These are phyloP conservation scores for Leccinellum rugosiceps DNA, from an alignment of 768 basidiomycete genomes.

Conservation along the genomic window DNA sequence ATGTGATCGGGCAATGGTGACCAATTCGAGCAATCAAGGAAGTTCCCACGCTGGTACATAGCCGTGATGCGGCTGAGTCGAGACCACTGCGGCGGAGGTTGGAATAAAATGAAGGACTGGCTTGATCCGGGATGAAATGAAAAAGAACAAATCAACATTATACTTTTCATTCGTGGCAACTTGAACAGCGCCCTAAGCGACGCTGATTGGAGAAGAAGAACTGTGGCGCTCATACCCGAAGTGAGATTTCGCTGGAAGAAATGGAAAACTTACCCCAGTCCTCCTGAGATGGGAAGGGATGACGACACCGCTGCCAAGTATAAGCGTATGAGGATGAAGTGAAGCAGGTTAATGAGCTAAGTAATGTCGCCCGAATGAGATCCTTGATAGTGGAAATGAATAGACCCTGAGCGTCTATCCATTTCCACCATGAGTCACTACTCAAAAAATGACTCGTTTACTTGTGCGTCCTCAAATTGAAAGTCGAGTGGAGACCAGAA, in stretches of 20 bases:
- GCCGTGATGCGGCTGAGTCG: background rate
- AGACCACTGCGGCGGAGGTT: background rate
- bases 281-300: conserved; percentile 9
- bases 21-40: conserved; percentile 13
- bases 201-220: background rate
- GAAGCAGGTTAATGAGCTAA: background rate
- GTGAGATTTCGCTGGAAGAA: conserved; percentile 3
- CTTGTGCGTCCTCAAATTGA: conserved; percentile 1
- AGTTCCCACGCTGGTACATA: conserved; percentile 9
- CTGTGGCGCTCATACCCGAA: conserved; percentile 15
- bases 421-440: background rate
- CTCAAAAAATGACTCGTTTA: background rate
- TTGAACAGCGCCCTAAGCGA: background rate
- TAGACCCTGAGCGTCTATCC: background rate
- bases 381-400: conserved; percentile 3
- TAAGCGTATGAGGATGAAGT: background rate
- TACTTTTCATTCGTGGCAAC: background rate
- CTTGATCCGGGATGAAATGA: conserved; percentile 10
- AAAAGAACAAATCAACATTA: background rate
- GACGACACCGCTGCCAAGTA: conserved; percentile 16
- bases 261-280: conserved; percentile 14
- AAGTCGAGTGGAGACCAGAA: conserved; percentile 10
- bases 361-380: background rate
- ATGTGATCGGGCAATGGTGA: conserved; percentile 31
- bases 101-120: conserved; percentile 2